Evolutionary conservation across 768 basidiomycete genomes (phyloP).

Genomic region (Pleurotus ostreatus): DNA sequence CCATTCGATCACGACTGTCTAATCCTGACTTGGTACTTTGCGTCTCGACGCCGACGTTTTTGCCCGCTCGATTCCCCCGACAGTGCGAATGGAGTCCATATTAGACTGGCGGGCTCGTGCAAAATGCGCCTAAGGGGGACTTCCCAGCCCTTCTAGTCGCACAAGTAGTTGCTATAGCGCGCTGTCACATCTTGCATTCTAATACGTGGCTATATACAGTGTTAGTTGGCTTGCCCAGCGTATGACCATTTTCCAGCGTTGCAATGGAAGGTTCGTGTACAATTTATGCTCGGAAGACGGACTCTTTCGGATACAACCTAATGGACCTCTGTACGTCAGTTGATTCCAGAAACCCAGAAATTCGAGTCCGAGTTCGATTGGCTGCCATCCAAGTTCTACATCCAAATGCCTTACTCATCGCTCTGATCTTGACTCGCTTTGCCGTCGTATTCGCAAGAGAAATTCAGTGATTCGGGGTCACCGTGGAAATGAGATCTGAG

Average conservation of each 20-base stretch:
- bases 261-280: too few species aligned
- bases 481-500: background rate
- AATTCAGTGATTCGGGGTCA: background rate
- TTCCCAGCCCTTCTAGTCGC: constrained; percentile 5
- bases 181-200: constrained; percentile 3
- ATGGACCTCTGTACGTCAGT: background rate
- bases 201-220: background rate
- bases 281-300: background rate
- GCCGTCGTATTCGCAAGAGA: background rate
- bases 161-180: constrained; percentile 6
- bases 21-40: constrained; percentile 1
- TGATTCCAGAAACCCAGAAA: background rate
- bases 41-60: background rate
- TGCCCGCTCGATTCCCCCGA: background rate
- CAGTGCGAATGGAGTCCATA: constrained; percentile 3
- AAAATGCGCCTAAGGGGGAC: background rate
- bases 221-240: background rate
- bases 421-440: background rate
- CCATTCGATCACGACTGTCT: background rate
- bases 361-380: background rate
- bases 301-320: background rate
- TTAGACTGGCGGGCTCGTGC: background rate
- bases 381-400: background rate
- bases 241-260: background rate
- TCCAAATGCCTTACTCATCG: background rate